Evolutionary conservation across 108 stramenopile genomes (phyloP).

Genomic region (Nannochloropsis granulata): DNA sequence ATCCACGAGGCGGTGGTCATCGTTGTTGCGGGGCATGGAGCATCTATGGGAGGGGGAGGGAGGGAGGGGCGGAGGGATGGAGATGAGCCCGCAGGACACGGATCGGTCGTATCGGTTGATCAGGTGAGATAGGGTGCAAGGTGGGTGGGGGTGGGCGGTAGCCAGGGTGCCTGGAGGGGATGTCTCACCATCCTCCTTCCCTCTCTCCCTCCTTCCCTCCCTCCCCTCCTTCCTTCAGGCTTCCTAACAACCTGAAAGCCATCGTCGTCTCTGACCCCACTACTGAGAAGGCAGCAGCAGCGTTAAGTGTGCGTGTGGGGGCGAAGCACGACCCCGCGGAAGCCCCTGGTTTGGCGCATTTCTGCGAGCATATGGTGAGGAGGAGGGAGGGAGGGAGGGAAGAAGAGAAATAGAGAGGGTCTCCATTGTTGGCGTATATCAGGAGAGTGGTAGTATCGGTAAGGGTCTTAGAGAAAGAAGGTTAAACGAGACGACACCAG

Average conservation of each 20-base stretch:
- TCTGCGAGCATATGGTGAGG: slow-evolving; percentile 51
- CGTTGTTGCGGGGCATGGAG: neutral
- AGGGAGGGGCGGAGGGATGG: neutral
- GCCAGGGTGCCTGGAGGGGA: too few relatives aligned
- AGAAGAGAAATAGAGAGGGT: neutral
- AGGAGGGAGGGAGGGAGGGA: neutral
- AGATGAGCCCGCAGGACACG: neutral
- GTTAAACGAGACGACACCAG: too few relatives aligned
- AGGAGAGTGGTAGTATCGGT: too few relatives aligned
- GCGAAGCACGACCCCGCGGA: slow-evolving; percentile 62
- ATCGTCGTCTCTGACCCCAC: neutral
- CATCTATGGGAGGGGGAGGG: neutral
- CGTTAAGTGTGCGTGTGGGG: slow-evolving; percentile 74
- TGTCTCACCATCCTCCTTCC: too few relatives aligned
- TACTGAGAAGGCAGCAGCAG: slow-evolving; percentile 44
- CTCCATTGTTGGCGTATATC: neutral
- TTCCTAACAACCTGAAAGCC: neutral
- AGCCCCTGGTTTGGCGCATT: slow-evolving; percentile 69
- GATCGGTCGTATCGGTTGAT: neutral
- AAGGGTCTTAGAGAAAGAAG: too few relatives aligned
- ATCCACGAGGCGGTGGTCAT: neutral
- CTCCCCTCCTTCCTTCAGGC: neutral
- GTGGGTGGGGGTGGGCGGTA: too few relatives aligned
- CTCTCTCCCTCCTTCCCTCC: neutral
- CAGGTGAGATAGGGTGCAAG: neutral